phyloP scores from a whole-genome alignment of 495 filamentous ascomycete species.

The Aspergillus olivimuriae region DNA sequence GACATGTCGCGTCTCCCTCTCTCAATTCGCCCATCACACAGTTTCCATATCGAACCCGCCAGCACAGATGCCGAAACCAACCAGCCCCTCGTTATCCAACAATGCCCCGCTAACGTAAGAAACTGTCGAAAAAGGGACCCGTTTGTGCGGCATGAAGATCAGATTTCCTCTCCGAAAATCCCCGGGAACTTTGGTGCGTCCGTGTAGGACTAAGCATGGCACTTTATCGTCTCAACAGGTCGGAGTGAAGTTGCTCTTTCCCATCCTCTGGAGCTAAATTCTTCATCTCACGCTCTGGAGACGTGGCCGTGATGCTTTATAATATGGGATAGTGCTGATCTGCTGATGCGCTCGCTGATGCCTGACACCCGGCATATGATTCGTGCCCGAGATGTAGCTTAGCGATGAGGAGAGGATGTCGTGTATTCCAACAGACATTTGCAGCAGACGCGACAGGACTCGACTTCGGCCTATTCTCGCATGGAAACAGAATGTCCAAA shows the following conservation, averaged over 20 bases:
- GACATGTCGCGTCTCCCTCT: not conserved
- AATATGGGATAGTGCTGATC: conserved; percentile 26
- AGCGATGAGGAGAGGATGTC: conserved; percentile 21
- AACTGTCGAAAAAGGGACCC: too few species aligned
- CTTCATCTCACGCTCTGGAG: not conserved
- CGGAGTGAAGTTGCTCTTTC: conserved; percentile 2
- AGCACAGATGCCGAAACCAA: too few species aligned
- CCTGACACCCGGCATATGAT: conserved; percentile 25
- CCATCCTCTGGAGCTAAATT: not conserved
- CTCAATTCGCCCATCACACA: too few species aligned
- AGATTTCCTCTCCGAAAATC: conserved; percentile 7
- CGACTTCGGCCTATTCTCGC: conserved; percentile 37
- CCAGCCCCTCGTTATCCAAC: too few species aligned
- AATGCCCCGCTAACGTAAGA: too few species aligned
- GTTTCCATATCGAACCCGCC: too few species aligned
- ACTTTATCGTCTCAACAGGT: not conserved
- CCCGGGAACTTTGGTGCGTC: conserved; percentile 3
- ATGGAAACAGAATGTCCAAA: conserved; percentile 23
- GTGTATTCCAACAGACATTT: too few species aligned
- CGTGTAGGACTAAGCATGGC: not conserved
- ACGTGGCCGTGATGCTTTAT: not conserved
- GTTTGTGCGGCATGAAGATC: not conserved
- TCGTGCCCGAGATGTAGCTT: conserved; percentile 9
- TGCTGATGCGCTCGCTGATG: conserved; percentile 62
- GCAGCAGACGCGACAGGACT: conserved; percentile 40